Evolutionary conservation across 257 asterid genomes (phyloP), one percentile per base, ranked within the genome.

Genomic region (Vinca minor): DNA sequence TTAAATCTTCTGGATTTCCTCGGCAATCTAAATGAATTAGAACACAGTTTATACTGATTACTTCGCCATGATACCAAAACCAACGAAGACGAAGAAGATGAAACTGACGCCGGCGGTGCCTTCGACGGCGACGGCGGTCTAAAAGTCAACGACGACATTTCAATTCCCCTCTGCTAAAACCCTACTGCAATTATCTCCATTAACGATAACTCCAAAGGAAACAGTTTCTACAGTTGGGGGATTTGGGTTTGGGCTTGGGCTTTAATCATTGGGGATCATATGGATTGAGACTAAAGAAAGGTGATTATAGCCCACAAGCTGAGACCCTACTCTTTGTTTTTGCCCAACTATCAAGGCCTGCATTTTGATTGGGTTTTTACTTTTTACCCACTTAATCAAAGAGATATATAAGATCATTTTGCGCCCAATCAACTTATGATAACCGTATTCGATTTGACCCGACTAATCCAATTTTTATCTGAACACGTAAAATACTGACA

Each of bases 101-200:
- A 73, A 29, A 87, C 63, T 20, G 82, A 68, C 41, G 76, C 41
- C 14, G 26, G 31, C 2, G 39, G 31, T 29, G 81, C 66, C 26
- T 74, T 79, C 46, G 80, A 74, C 48, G 78, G 62, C 73, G 81
- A 74, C 28, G 85, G 75, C 35, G 95, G 80, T 69, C 82, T 82
- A 71, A 79, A 65, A 20, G 85, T 73, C 67, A 82, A 62, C 63
- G 88, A 80, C 66, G 88, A 84, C 97, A 90, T 90, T 79, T 68
- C 46, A 31, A 48, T 67, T 36, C 44, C 0, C 26, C 12, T 32
- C 59, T 31, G 4, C 59, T 29, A 17, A 50, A 62, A 73, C 77
- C 73, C 72, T 66, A 42, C 39, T 44, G 44, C 17, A 59, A 7
- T 38, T 42, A 20, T 44, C 61, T 45, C 72, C 77, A 72, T 72